Conservation (phyloP, 495 filamentous ascomycete species). For the Xylaria curta region DNA sequence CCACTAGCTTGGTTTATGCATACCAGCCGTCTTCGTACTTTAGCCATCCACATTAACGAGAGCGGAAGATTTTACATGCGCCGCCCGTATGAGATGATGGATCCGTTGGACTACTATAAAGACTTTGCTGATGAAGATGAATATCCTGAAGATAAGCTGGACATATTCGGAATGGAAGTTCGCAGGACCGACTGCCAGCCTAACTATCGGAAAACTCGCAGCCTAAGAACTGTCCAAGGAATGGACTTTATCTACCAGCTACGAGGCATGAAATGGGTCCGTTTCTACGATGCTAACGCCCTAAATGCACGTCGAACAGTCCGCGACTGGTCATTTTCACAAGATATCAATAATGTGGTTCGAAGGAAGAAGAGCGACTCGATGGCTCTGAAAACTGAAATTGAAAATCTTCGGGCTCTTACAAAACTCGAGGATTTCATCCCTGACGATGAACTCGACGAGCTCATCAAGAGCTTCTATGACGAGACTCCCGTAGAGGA, state of each 20-base stretch:
- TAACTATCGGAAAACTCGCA: conserved; percentile 39
- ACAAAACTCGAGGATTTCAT: conserved; percentile 29
- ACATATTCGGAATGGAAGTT: conserved; percentile 29
- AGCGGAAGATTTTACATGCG: conserved; percentile 28
- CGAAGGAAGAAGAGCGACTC: conserved; percentile 26
- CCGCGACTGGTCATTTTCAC: conserved; percentile 43
- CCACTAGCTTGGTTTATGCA: conserved; percentile 38
- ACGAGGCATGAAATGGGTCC: conserved; percentile 45
- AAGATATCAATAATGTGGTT: conserved; percentile 42
- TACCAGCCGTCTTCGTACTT: conserved; percentile 40
- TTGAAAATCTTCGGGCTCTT: conserved; percentile 39
- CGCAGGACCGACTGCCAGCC: conserved; percentile 42
- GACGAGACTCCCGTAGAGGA: conserved; percentile 21
- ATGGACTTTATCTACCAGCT: conserved; percentile 48
- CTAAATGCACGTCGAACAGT: conserved; percentile 10
- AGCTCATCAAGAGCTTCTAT: conserved; percentile 37
- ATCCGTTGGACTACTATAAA: background rate
- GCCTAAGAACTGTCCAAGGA: conserved; percentile 45
- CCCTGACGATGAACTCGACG: conserved; percentile 31
- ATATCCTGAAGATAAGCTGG: background rate
- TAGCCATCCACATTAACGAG: conserved; percentile 48
- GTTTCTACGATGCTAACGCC: conserved; percentile 42
- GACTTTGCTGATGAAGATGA: conserved; percentile 1
- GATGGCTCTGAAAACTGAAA: conserved; percentile 17
- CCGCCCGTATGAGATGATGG: conserved; percentile 36